Evolutionary conservation across 2,329 filamentous ascomycete species (phyloP), one percentile per base, ranked within the genome.

Genomic region (Neodidymelliopsis sp.): DNA sequence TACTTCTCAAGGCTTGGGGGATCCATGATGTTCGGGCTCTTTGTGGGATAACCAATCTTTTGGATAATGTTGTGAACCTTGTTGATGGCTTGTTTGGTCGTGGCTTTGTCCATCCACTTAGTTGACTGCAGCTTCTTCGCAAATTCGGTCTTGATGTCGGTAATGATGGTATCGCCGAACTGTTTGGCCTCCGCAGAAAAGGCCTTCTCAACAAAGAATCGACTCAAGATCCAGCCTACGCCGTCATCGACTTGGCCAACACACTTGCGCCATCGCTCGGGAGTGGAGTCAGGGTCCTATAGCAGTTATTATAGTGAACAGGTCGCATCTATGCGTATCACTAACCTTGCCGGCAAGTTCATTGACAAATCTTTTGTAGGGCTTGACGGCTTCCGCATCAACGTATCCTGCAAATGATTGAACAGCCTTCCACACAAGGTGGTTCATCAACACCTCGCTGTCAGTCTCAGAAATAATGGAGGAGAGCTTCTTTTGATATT

Each of bases 161-260:
- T 81, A n/a, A 90, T 81, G 57, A 91, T 85, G 43, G 84, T 79
- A 49, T 89, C 84, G 12, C 86, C 86, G 34, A 88, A 82, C 4
- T 82, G 73, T 65, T 88, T 88, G 0, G 85, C 85, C 15, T 84
- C 80, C 10, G 85, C 79, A 0, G 85, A 84, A 61, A 90, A 90
- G 1, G 85, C 80, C 37, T 83, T 83, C 53, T 89, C 81, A 2
- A 90, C 78, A 55, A 86, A 91, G 73, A 90, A 89, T 16, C 85
- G 82, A 63, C 85, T 87, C 12, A 89, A 73, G 37, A 88, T 85
- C 86, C 86, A 90, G 2, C 81, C 81, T 16, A 90, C 67, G 4
- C 81, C 80, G 16, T 71, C 67, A 54, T 88, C 84, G 4, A 86
- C 78, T 24, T 80, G 77, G 6, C 66, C 66, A 20, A 89, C 78